Conservation (phyloP, 805 yeast genomes). For the Grigorovia transvaalensis region DNA sequence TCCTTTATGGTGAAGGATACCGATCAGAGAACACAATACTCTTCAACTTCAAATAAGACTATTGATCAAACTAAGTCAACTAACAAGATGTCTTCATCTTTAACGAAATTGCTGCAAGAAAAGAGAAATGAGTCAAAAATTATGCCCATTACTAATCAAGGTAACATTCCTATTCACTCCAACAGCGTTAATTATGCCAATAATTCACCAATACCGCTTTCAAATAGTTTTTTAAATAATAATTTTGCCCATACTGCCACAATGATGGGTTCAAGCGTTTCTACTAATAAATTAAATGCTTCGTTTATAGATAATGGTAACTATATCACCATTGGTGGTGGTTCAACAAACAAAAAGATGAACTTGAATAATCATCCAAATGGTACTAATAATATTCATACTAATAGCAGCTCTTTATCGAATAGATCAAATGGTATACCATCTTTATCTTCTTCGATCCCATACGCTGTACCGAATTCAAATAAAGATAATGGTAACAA, state of each 20-base stretch:
- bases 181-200: not conserved
- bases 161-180: not conserved
- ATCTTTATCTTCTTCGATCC: slow-evolving; percentile 51
- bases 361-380: not conserved
- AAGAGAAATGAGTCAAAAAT: slow-evolving; percentile 17
- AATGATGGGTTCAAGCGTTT: slow-evolving; percentile 15
- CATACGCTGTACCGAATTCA: slow-evolving; percentile 66
- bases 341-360: not conserved
- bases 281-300: slow-evolving; percentile 14
- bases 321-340: not conserved
- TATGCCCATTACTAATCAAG: not conserved
- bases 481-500: slow-evolving; percentile 21
- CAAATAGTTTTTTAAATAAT: slow-evolving; percentile 24
- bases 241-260: slow-evolving; percentile 31
- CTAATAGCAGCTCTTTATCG: not conserved
- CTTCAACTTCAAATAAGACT: not conserved
- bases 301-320: slow-evolving; percentile 15
- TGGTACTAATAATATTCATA: not conserved
- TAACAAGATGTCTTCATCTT: slow-evolving; percentile 14
- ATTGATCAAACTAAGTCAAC: not conserved
- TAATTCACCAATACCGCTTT: not conserved
- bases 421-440: slow-evolving; percentile 18
- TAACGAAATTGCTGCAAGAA: slow-evolving; percentile 27
- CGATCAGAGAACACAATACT: not conserved
- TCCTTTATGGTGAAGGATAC: not conserved